These are phyloP conservation scores for Aureobasidium sp. DNA, from an alignment of 2,329 filamentous ascomycete genomes.

Conservation along the genomic window DNA sequence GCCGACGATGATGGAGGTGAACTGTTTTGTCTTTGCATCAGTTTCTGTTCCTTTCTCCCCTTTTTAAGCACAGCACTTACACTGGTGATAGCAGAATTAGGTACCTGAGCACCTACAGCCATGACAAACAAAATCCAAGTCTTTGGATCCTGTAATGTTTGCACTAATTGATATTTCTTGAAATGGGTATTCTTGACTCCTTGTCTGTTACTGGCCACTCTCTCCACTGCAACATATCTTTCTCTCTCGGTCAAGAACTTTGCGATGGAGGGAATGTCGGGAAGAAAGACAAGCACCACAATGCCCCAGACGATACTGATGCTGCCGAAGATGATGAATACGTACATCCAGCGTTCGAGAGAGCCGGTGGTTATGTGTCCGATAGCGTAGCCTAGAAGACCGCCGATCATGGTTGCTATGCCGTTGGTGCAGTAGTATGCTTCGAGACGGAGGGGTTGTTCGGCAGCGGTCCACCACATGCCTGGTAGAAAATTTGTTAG, in stretches of 20 bases:
- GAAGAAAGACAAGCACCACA: conserved; percentile 38
- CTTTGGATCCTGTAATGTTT: conserved; percentile 47
- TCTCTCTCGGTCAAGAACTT: conserved; percentile 36
- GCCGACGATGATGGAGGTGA: conserved; percentile 41
- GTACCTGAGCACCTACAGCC: conserved; percentile 46
- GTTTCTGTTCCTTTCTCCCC: background rate
- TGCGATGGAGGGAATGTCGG: conserved; percentile 38
- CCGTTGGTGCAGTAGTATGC: conserved; percentile 45
- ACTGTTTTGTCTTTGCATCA: conserved; percentile 17
- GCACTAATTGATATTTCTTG: conserved; percentile 33
- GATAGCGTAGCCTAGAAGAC: conserved; percentile 47
- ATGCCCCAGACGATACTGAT: conserved; percentile 38
- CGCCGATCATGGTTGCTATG: conserved; percentile 55
- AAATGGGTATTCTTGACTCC: conserved; percentile 45
- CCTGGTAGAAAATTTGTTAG: too few relatives aligned
- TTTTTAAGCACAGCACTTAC: background rate
- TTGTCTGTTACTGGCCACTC: conserved; percentile 43
- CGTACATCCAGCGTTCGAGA: conserved; percentile 47
- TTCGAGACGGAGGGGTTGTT: conserved; percentile 20
- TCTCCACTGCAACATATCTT: conserved; percentile 42
- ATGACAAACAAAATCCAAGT: conserved; percentile 52
- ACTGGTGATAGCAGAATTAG: conserved; percentile 49
- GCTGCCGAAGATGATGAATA: conserved; percentile 43
- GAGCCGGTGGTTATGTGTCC: conserved; percentile 38
- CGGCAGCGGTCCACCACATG: conserved; percentile 25